A percentile compares a stretch with the other conserved stretches of the same genome.
These are phyloP conservation scores for Cyclotella kingstonii DNA, from an alignment of 108 stramenopile genomes.

Conservation along the genomic window DNA sequence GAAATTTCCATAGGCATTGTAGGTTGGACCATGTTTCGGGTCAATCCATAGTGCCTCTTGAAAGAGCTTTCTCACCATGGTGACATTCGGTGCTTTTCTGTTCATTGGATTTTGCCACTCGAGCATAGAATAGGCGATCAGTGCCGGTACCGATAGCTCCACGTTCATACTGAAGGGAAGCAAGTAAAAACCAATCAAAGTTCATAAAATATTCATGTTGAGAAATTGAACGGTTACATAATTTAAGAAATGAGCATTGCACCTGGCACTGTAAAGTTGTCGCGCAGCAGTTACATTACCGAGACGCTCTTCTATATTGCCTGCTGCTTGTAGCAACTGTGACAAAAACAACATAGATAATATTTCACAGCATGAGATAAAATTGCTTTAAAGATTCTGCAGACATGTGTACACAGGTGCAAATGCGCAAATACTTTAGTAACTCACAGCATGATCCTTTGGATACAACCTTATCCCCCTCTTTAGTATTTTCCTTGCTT, in stretches of 20 bases:
- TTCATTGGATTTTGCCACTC: slow-evolving; percentile 62
- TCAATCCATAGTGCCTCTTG: slow-evolving; percentile 76
- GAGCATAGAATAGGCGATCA: slow-evolving; percentile 77
- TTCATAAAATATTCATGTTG: no score
- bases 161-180: slow-evolving; percentile 57
- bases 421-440: not conserved
- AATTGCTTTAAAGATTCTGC: no score
- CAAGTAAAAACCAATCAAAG: no score
- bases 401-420: no score
- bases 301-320: slow-evolving; percentile 77
- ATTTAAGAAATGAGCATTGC: no score
- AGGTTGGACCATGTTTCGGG: slow-evolving; percentile 81
- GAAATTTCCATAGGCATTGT: slow-evolving; percentile 78
- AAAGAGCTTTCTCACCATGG: slow-evolving; percentile 56
- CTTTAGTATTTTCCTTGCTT: slow-evolving; percentile 60
- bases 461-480: slow-evolving; percentile 66
- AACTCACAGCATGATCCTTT: slow-evolving; percentile 55
- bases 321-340: slow-evolving; percentile 71
- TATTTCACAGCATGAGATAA: no score
- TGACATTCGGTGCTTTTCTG: slow-evolving; percentile 35
- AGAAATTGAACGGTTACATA: no score
- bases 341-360: not conserved
- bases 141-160: slow-evolving; percentile 72
- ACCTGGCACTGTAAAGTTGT: slow-evolving; percentile 59
- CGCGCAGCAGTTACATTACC: slow-evolving; percentile 70